Evolutionary conservation across 495 filamentous ascomycete species (phyloP).

Genomic region (Penicillium paradoxum): DNA sequence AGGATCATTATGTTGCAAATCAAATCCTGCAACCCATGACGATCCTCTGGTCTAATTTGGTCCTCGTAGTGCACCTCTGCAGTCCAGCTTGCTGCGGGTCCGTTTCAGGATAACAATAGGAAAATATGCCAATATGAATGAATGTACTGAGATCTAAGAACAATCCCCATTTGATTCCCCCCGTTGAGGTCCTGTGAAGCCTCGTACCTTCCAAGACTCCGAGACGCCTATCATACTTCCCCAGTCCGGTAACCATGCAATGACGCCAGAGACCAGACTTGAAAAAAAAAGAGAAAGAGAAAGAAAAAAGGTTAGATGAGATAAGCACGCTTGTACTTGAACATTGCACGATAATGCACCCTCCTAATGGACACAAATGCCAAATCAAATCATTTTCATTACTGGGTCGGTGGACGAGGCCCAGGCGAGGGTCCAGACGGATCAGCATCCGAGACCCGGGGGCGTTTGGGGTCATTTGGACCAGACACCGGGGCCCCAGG

Average conservation of each 20-base stretch:
- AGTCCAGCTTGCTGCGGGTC: too few species aligned
- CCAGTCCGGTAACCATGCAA: slow-evolving; percentile 2
- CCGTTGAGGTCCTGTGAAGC: not conserved
- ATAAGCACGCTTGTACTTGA: slow-evolving; percentile 12
- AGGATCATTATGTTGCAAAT: too few species aligned
- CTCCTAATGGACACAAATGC: not conserved
- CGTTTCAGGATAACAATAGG: not conserved
- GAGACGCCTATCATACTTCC: slow-evolving; percentile 5
- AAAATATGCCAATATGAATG: not conserved
- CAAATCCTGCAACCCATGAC: too few species aligned
- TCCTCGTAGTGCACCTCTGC: too few species aligned
- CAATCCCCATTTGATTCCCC: not conserved
- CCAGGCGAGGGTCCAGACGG: slow-evolving; percentile 9
- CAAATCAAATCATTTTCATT: slow-evolving; percentile 4
- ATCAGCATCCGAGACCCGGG: slow-evolving; percentile 20
- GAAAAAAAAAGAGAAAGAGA: not conserved
- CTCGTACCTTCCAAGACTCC: not conserved
- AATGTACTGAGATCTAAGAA: not conserved
- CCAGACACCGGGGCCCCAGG: slow-evolving; percentile 18
- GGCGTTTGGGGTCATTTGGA: slow-evolving; percentile 35
- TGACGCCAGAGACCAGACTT: not conserved
- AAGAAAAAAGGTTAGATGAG: not conserved
- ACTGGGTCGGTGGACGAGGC: slow-evolving; percentile 11
- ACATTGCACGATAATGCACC: slow-evolving; percentile 10
- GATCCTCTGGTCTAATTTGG: too few species aligned